phyloP scores from a whole-genome alignment of 257 asterid genomes.

The Osmanthus fragrans region DNA sequence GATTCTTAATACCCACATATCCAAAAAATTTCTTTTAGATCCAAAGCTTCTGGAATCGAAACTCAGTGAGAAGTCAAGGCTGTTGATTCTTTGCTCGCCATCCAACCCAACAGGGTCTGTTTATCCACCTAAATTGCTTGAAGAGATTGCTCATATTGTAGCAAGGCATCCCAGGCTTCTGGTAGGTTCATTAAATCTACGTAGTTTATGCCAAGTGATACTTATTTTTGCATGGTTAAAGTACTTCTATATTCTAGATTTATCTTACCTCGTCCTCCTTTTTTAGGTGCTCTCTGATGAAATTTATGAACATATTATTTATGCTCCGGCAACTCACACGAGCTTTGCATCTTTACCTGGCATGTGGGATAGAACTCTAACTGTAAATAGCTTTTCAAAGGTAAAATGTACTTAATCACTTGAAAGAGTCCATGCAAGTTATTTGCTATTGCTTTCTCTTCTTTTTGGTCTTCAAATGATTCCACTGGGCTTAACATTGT shows the following conservation, averaged over 20 bases:
- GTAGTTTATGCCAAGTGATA: not conserved
- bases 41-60: slow-evolving; percentile 81
- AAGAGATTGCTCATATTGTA: slow-evolving; percentile 85
- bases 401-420: slow-evolving; percentile 34
- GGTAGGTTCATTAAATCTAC: slow-evolving; percentile 42
- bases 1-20: slow-evolving; percentile 70
- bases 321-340: slow-evolving; percentile 89
- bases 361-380: slow-evolving; percentile 96
- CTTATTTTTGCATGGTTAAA: slow-evolving; percentile 4
- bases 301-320: slow-evolving; percentile 92
- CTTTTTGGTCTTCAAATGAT: not conserved
- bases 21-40: slow-evolving; percentile 79
- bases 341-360: slow-evolving; percentile 97
- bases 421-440: not conserved
- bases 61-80: slow-evolving; percentile 77
- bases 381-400: slow-evolving; percentile 96
- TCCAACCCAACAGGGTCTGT: slow-evolving; percentile 99
- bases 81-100: slow-evolving; percentile 94
- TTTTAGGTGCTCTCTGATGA: slow-evolving; percentile 90
- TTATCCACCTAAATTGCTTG: slow-evolving; percentile 77
- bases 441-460: not conserved
- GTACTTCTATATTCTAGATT: slow-evolving; percentile 8
- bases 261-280: slow-evolving; percentile 3
- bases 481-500: not conserved
- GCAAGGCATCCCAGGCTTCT: slow-evolving; percentile 92